These are phyloP conservation scores for Selenicereus undatus DNA, from an alignment of 148 eudicot genomes.

Conservation along the genomic window DNA sequence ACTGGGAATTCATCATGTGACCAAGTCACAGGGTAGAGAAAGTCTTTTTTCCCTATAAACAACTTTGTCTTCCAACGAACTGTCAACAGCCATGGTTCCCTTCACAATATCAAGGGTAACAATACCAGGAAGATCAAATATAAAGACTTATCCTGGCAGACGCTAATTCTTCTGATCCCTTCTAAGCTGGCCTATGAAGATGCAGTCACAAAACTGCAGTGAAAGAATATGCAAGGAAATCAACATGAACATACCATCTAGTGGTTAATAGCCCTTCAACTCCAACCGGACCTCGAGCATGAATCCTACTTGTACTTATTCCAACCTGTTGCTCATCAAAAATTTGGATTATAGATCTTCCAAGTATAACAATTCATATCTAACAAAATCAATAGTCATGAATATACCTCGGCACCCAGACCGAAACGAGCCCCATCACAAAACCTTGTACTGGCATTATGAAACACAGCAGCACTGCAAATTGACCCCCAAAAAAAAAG, in stretches of 20 bases:
- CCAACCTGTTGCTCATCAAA: conserved; percentile 67
- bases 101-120: neutral
- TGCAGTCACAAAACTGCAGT: neutral
- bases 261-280: conserved; percentile 96
- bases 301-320: conserved; percentile 94
- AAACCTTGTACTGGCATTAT: conserved; percentile 95
- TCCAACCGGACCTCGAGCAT: conserved; percentile 98
- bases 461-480: conserved; percentile 97
- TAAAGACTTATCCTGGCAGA: neutral
- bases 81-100: neutral
- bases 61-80: neutral
- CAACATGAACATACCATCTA: conserved; percentile 50
- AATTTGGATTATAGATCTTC: neutral
- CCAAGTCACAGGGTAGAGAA: too few relatives aligned
- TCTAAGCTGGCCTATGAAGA: neutral
- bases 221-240: neutral
- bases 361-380: neutral
- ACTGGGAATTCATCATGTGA: too few relatives aligned
- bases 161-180: too few relatives aligned
- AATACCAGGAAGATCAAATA: neutral
- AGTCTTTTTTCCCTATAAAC: too few relatives aligned
- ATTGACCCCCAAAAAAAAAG: conserved; percentile 8
- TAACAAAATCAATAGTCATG: neutral
- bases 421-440: conserved; percentile 96
- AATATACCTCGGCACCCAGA: conserved; percentile 86